Percentiles rank a stretch among this genome's conserved stretches.
These are phyloP conservation scores for Prunus yedoensis DNA, from an alignment of 331 rosid species.

Conservation along the genomic window DNA sequence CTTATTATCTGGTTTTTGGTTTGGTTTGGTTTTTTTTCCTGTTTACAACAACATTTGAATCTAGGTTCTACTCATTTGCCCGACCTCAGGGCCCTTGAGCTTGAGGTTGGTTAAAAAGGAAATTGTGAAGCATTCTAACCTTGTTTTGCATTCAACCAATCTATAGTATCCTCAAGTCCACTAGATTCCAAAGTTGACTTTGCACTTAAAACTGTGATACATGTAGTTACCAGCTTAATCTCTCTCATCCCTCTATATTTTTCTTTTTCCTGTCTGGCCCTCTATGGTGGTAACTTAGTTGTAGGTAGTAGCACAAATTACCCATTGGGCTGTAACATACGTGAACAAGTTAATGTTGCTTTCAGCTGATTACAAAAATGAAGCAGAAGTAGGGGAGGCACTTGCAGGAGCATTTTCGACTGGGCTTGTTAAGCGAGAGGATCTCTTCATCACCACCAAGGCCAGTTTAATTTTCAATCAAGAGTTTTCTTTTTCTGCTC, in stretches of 20 bases:
- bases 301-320: background rate
- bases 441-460: constrained; percentile 88
- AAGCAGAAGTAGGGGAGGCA: constrained; percentile 86
- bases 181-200: background rate
- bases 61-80: background rate
- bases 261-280: background rate
- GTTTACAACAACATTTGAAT: background rate
- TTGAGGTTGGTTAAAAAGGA: background rate
- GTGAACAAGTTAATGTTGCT: constrained; percentile 16
- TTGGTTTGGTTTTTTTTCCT: background rate
- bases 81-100: too few species aligned
- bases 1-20: background rate
- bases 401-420: constrained; percentile 66
- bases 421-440: constrained; percentile 84
- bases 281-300: background rate
- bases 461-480: constrained; percentile 30
- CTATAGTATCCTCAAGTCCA: background rate
- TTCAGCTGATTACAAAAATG: constrained; percentile 84
- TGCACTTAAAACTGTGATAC: background rate
- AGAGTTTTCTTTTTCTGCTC: background rate
- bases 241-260: background rate
- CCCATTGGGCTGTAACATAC: background rate
- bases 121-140: background rate
- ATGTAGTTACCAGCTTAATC: background rate
- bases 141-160: background rate